Base-by-base conservation (phyloP, 2,329 filamentous ascomycete genomes). In the Chaetothyriales sp. region DNA sequence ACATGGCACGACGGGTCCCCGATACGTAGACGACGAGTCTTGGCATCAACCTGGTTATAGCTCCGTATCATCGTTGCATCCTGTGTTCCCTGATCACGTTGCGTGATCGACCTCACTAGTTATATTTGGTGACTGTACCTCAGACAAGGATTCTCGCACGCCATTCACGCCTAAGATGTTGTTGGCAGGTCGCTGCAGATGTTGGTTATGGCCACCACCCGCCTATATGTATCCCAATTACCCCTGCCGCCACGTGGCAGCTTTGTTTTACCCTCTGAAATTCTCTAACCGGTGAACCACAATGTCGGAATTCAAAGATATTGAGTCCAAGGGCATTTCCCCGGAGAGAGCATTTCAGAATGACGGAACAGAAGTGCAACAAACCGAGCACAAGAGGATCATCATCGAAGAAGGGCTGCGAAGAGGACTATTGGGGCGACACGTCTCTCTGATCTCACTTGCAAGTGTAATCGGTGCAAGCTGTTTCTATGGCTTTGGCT, bases 391-490 rank as follows among this genome's bases (percentile, higher is more conserved):
- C 33, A 5, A 40, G 10, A 15, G 4, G 15, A 40, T 40, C 33
- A 15, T 40, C 33, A 40, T 40, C 33, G 33, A 40, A 15, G 15
- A 40, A 5, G 33, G 33, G 15, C 33, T 40, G 10, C 33, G 33
- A 40, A 40, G 33, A 40, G 33, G 33, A 40, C 33, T 40, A 13
- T 40, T 40, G 33, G 33, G 15, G 15, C 33, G 48, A 28, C 50
- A 52, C 18, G 49, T 52, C 37, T 37, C 48, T 10, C 67, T 68
- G 65, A 68, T 68, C 46, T 65, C 66, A 13, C 56, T 69, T 18
- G 66, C 66, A 2, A 66, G 67, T 28, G 66, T 64, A 4, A 65
- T 68, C 40, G 66, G 67, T 6, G 69, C 66, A 1, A 66, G 67
- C 47, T 61, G 69, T 1, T 69, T 69, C 29, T 59, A 69, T 6